These are phyloP conservation scores for Phyllosticta paracitricarpa DNA, from an alignment of 2,329 filamentous ascomycete species.

Conservation along the genomic window DNA sequence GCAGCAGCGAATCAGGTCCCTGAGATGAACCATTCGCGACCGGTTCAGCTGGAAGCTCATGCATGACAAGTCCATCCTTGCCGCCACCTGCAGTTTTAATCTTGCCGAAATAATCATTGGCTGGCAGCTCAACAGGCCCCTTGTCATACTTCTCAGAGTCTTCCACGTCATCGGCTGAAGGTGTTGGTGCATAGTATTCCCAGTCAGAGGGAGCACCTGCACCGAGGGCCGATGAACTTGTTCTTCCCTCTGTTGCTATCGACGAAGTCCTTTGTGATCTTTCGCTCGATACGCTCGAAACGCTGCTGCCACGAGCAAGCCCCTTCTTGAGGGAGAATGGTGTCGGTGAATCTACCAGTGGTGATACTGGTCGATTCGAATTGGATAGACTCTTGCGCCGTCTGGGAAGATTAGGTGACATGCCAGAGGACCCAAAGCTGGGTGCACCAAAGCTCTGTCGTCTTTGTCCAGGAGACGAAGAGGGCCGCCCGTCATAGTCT, in stretches of 20 bases:
- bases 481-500: background rate
- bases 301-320: background rate
- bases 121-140: background rate
- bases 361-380: background rate
- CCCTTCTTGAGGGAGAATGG: background rate
- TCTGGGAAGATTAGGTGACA: background rate
- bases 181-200: constrained; percentile 19
- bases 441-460: background rate
- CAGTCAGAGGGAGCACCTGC: constrained; percentile 28
- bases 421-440: background rate
- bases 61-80: background rate
- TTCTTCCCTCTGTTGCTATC: constrained; percentile 65
- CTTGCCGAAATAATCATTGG: background rate
- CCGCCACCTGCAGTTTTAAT: background rate
- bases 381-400: background rate
- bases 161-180: background rate
- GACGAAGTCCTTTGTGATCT: constrained; percentile 51
- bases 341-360: background rate
- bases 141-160: background rate
- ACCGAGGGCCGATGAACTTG: constrained; percentile 32
- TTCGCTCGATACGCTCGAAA: constrained; percentile 28
- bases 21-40: background rate
- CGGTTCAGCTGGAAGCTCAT: background rate
- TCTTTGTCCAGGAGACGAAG: background rate
- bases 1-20: background rate